Evolutionary conservation across 2,329 filamentous ascomycete species (phyloP), one percentile per base, ranked within the genome.

Genomic region (Botrytis fragariae): DNA sequence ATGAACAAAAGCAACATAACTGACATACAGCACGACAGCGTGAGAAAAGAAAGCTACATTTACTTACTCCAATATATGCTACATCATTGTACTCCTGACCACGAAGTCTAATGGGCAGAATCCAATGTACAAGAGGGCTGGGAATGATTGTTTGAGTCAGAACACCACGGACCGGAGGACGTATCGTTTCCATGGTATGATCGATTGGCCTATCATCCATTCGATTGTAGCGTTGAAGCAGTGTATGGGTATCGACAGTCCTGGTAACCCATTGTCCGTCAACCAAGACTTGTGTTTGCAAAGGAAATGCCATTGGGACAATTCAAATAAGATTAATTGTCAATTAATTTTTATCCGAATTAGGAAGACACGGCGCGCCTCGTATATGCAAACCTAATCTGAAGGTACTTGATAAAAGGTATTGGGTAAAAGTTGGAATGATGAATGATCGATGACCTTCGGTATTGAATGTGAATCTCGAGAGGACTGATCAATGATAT

Each of bases 71-170:
- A 73, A 99, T 87, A 78, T 97, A 94, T 54, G 95, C 91, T 76
- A 98, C 89, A 83, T 98, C 95, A 77, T 96, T 94, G 74, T 90
- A 86, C 61, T 86, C 82, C 69, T 86, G 85, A 72, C 90, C 90
- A 73, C 95, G 88, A 74, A 98, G 85, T 74, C 91, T 89, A n/a
- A 91, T 93, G 20, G 94, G 93, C 22, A 97, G 84, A 61, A 98
- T 91, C 85, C 88, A 92, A 79, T 91, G 91, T 72, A 92, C 87
- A 51, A 92, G 85, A 2, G 95, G 92, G 75, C 93, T 97, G 71
- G 90, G 88, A 69, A 95, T 85, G 44, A 97, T 81, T 0, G 95
- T 97, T 79, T 88, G 90, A 0, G 93, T 93, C 63, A 98, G 85
- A 45, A 98, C 80, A 6, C 94, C 96, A 74, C 91, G 87, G 32